Percentiles rank a stretch among this genome's conserved stretches.
These are phyloP conservation scores for Eragrostis nindensis DNA, from an alignment of 176 grass and related monocot species.

Conservation along the genomic window DNA sequence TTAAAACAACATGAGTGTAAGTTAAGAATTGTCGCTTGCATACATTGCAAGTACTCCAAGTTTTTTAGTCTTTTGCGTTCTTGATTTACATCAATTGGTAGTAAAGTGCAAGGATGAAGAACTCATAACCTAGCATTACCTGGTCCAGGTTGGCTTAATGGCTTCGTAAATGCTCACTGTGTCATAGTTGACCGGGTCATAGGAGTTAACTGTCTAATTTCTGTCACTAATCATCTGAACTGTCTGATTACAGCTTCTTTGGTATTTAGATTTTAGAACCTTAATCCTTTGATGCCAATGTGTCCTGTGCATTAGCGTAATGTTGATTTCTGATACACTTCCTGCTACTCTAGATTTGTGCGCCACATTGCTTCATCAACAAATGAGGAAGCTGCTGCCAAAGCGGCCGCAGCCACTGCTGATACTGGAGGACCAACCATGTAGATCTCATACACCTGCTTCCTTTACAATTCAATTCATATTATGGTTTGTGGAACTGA, in stretches of 20 bases:
- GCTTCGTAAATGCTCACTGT: neutral
- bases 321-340: constrained; percentile 4
- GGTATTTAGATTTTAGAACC: neutral
- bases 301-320: neutral
- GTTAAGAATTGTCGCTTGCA: neutral
- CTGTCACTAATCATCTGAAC: neutral
- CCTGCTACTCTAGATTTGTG: constrained; percentile 48
- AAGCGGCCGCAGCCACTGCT: constrained; percentile 46
- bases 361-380: constrained; percentile 65
- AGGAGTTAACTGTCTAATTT: neutral
- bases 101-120: neutral
- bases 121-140: neutral
- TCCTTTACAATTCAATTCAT: neutral
- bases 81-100: neutral
- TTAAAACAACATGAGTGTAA: neutral
- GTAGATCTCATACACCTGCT: constrained; percentile 38
- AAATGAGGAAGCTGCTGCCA: constrained; percentile 85
- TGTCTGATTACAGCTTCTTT: neutral
- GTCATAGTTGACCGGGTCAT: neutral
- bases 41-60: neutral
- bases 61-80: neutral
- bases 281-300: neutral
- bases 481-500: neutral
- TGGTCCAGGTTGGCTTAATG: neutral
- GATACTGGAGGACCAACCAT: constrained; percentile 78